Conservation (phyloP, 2,329 filamentous ascomycete species). For the Claviceps purpurea region DNA sequence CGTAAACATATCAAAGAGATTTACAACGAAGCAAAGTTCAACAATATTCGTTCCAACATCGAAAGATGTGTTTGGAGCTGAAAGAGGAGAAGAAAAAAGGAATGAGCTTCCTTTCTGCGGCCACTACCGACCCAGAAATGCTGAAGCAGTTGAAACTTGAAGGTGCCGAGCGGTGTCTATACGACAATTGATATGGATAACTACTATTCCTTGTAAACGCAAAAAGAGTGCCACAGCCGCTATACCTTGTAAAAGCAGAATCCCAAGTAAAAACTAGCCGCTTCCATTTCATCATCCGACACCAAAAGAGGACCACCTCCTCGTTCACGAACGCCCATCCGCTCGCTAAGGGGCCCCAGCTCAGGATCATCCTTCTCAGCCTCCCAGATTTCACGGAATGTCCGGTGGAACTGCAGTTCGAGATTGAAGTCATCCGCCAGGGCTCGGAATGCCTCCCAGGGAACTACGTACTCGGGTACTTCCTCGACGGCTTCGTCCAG, state of each 20-base stretch:
- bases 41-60: no score
- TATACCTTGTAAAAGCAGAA: conserved; percentile 97
- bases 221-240: background rate
- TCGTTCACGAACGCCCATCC: conserved; percentile 83
- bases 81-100: background rate
- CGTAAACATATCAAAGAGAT: no score
- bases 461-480: conserved; percentile 93
- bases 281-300: conserved; percentile 80
- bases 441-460: conserved; percentile 94
- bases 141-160: no score
- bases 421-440: conserved; percentile 94
- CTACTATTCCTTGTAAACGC: no score
- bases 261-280: conserved; percentile 78
- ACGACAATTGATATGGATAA: no score
- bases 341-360: conserved; percentile 73
- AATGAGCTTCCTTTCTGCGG: background rate
- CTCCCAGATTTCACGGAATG: conserved; percentile 83
- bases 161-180: no score
- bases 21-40: no score
- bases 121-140: no score
- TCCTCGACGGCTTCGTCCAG: conserved; percentile 92
- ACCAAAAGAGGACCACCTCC: conserved; percentile 55
- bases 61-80: no score
- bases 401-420: conserved; percentile 85
- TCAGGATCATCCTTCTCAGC: conserved; percentile 76